phyloP scores from a whole-genome alignment of 192 early-diverging fungal genomes.

The Funneliformis mosseae region DNA sequence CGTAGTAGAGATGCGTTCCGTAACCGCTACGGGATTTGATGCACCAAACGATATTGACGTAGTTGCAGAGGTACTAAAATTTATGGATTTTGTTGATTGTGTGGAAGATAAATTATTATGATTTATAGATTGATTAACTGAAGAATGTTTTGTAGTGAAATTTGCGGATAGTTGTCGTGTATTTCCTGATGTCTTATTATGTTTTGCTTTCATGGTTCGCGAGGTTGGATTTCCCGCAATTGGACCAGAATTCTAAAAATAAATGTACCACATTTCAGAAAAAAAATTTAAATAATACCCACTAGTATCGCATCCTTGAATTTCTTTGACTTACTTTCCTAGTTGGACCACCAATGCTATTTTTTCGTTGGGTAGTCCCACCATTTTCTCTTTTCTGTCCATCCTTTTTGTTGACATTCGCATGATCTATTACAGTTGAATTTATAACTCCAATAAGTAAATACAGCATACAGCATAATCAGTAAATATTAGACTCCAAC shows the following conservation, averaged over 20 bases:
- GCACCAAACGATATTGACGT: background rate
- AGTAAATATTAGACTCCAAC: background rate
- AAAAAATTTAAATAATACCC: background rate
- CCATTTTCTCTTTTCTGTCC: background rate
- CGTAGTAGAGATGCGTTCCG: background rate
- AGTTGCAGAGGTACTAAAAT: too few species aligned
- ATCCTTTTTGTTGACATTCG: background rate
- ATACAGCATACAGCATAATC: too few species aligned
- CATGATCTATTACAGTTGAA: background rate
- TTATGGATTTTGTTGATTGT: background rate
- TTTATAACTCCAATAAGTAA: background rate
- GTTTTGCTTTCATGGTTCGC: background rate
- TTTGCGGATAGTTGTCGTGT: background rate
- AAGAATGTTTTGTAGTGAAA: background rate
- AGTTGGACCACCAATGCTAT: background rate
- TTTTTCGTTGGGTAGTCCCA: background rate
- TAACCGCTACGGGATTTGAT: too few species aligned
- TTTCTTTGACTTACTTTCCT: conserved; percentile 7
- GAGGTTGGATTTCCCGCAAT: background rate
- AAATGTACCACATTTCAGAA: background rate
- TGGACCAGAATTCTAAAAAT: conserved; percentile 9
- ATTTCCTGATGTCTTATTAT: background rate
- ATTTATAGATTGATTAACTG: background rate
- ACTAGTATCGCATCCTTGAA: background rate
- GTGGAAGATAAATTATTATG: background rate